Base-by-base conservation (phyloP, 164 flowering plant species). In the Aristolochia californica region DNA sequence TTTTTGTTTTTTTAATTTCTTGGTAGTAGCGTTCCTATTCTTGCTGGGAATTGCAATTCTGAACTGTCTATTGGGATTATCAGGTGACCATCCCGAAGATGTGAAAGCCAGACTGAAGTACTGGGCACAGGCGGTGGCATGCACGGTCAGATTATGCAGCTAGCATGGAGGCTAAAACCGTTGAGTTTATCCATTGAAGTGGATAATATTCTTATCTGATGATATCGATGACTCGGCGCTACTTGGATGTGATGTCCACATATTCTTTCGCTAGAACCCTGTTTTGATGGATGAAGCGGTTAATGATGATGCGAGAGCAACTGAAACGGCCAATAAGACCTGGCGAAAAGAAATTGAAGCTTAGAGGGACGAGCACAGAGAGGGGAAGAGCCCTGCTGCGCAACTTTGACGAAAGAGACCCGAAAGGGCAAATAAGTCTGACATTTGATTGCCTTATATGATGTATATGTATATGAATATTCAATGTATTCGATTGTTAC, bases 61-160 rank as follows among this genome's bases (percentile, higher is more conserved):
- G 26, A 55, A 27, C 60, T 26, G 53, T 25, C 50, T 47, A 10
- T 47, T 47, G 50, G 50, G 20, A 18, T 15, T n/a, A 27, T 70
- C 80, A 83, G 94, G 95, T 24, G 91, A 87, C 45, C 78, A 80
- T 72, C 95, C 95, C 1, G 88, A 84, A 60, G 95, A 87, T 43
- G 95, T 87, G 1, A 87, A 87, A 70, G 88, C 88, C 16, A 84
- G 95, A 70, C 80, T 87, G 48, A 87, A 87, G 66, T 80, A 45
- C 52, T 87, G 95, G 95, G 95, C 95, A 13, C 91, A 87, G 62
- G 82, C 95, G 0, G 91, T 87, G 66, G 95, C 95, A 16, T 87
- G 90, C 55, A 87, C 95, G 13, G 85, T 87, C 27, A 74, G 60
- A 59, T 68, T 87, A 58, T 84, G 95, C 80, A 79, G 82, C 81